A percentile compares a stretch with the other conserved stretches of the same genome.
Evolutionary conservation across 306 rosid genomes (phyloP).

Genomic region (Vicia faba): DNA sequence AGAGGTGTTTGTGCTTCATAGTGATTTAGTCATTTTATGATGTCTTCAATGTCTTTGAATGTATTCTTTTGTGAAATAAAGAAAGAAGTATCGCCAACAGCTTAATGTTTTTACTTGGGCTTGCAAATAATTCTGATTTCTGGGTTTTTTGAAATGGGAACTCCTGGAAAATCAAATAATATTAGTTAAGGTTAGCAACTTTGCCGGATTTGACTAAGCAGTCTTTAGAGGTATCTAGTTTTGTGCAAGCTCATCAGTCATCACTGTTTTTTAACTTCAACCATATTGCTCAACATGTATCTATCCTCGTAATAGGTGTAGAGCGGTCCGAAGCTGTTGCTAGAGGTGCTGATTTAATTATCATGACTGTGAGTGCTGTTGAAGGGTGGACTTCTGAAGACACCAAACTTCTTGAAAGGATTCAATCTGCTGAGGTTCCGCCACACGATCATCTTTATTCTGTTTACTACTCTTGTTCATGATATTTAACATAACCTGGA

Average conservation of each 20-base stretch:
- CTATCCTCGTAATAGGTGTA: conserved; percentile 61
- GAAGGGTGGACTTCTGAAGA: conserved; percentile 96
- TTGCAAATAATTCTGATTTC: neutral
- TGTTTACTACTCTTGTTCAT: conserved; percentile 21
- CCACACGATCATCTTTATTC: conserved; percentile 18
- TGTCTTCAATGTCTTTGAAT: conserved; percentile 14
- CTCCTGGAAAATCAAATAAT: conserved; percentile 10
- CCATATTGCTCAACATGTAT: conserved; percentile 15
- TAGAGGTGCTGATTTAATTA: conserved; percentile 80
- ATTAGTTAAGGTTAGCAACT: neutral
- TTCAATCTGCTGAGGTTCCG: conserved; percentile 73
- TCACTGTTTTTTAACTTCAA: conserved; percentile 21
- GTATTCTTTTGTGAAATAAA: neutral
- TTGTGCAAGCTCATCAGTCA: conserved; percentile 10
- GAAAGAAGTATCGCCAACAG: neutral
- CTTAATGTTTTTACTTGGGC: neutral
- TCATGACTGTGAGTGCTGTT: conserved; percentile 81
- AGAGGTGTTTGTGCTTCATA: no score
- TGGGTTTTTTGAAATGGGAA: conserved; percentile 7
- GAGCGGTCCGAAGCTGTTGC: conserved; percentile 98
- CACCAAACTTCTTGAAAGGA: conserved; percentile 69
- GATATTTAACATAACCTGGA: conserved; percentile 23
- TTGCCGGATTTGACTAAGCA: conserved; percentile 11
- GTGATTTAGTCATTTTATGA: neutral
- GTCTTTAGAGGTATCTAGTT: conserved; percentile 24